phyloP scores from a whole-genome alignment of 2,329 filamentous ascomycete genomes.

The Ampelomyces quisqualis region DNA sequence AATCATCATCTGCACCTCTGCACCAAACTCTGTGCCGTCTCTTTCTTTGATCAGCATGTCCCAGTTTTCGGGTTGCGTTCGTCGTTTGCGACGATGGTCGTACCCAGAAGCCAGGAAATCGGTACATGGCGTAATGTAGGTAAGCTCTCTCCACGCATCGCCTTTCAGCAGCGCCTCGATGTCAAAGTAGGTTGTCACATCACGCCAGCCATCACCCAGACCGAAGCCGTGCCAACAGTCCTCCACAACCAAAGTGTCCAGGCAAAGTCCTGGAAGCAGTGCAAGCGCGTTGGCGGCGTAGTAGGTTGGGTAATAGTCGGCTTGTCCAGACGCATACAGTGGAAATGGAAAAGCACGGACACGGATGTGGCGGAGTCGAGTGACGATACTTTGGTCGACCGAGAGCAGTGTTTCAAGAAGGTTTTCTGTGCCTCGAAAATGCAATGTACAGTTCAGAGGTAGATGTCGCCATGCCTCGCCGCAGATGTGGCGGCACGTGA shows the following conservation, averaged over 20 bases:
- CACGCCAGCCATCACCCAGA: constrained; percentile 36
- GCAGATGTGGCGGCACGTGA: constrained; percentile 33
- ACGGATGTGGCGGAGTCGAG: constrained; percentile 34
- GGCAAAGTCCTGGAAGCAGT: constrained; percentile 35
- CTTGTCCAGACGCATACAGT: constrained; percentile 25
- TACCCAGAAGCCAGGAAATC: constrained; percentile 40
- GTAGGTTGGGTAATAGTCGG: constrained; percentile 37
- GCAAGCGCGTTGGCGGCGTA: constrained; percentile 35
- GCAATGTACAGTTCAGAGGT: constrained; percentile 31
- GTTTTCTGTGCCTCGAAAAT: constrained; percentile 39
- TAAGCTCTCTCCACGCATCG: constrained; percentile 38
- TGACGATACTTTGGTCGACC: constrained; percentile 33
- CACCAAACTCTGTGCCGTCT: constrained; percentile 33
- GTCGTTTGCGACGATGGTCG: constrained; percentile 31
- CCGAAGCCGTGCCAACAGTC: constrained; percentile 42
- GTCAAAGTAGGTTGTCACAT: constrained; percentile 40
- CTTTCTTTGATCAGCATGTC: constrained; percentile 31
- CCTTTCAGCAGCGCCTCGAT: constrained; percentile 35
- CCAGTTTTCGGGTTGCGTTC: constrained; percentile 36
- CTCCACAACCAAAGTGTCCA: constrained; percentile 36
- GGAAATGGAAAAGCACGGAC: constrained; percentile 40
- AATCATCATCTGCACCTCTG: constrained; percentile 39
- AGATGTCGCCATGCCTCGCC: constrained; percentile 38
- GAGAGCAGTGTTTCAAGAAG: constrained; percentile 36
- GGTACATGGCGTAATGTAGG: constrained; percentile 37